Percentiles rank a stretch among this genome's conserved stretches.
Evolutionary conservation across 176 grass and related monocot genomes (phyloP).

Genomic region (Hordeum marinum): DNA sequence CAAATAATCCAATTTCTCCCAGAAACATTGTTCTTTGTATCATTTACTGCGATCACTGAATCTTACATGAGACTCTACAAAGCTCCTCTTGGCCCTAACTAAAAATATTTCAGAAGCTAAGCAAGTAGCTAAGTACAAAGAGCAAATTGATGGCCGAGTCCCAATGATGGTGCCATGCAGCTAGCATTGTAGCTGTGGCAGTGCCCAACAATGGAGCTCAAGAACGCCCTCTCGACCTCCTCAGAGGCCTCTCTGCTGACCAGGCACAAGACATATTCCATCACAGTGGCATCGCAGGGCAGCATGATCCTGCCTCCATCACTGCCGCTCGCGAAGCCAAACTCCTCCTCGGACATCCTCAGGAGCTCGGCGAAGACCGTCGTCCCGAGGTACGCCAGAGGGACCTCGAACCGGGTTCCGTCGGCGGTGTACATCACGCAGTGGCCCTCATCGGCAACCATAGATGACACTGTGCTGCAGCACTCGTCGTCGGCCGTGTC

Average conservation of each 20-base stretch:
- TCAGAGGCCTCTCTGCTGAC: slow-evolving; percentile 27
- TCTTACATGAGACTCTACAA: background rate
- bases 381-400: slow-evolving; percentile 14
- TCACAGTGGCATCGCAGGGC: slow-evolving; percentile 8
- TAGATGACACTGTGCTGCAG: slow-evolving; percentile 1
- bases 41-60: background rate
- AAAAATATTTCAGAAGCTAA: background rate
- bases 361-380: slow-evolving; percentile 21
- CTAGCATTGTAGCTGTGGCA: background rate
- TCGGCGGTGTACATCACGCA: background rate
- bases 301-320: slow-evolving; percentile 37
- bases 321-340: slow-evolving; percentile 1
- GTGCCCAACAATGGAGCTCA: slow-evolving; percentile 14
- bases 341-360: slow-evolving; percentile 35
- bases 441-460: background rate
- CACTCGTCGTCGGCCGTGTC: background rate
- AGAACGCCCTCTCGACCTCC: slow-evolving; percentile 42
- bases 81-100: background rate
- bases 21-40: no score
- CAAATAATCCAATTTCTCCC: background rate
- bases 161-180: background rate
- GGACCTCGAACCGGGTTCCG: background rate
- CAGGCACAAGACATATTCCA: slow-evolving; percentile 48
- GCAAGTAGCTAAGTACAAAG: background rate
- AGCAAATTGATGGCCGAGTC: background rate